These are phyloP conservation scores for Metschnikowia anglica DNA, from an alignment of 805 yeast genomes.

Conservation along the genomic window DNA sequence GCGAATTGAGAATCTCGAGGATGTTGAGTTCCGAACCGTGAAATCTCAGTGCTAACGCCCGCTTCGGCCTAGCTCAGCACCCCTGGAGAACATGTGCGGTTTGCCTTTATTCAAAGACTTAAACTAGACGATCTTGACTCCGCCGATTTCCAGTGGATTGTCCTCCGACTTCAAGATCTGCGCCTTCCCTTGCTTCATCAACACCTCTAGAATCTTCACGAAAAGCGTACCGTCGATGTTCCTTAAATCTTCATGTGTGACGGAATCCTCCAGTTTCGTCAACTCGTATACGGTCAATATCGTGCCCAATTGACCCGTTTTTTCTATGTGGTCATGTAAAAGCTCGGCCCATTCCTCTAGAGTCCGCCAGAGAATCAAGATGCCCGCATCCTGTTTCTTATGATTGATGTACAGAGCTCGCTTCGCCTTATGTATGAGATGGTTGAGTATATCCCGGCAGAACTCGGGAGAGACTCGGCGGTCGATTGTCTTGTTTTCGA, in stretches of 20 bases:
- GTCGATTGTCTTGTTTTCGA: slow-evolving; percentile 50
- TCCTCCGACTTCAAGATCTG: slow-evolving; percentile 67
- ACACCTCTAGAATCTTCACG: slow-evolving; percentile 50
- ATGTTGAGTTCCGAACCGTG: no score
- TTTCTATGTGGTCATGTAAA: slow-evolving; percentile 45
- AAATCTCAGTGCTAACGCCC: no score
- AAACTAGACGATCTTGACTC: slow-evolving; percentile 65
- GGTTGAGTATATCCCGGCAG: slow-evolving; percentile 52
- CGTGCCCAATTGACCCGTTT: slow-evolving; percentile 72
- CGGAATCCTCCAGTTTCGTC: slow-evolving; percentile 52
- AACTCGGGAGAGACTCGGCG: slow-evolving; percentile 56
- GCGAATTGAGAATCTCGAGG: background rate
- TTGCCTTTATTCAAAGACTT: no score
- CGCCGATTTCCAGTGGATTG: slow-evolving; percentile 57
- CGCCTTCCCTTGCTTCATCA: slow-evolving; percentile 71
- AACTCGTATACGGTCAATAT: slow-evolving; percentile 83
- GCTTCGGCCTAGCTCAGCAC: no score
- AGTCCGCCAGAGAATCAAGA: slow-evolving; percentile 59
- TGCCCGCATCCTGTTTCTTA: slow-evolving; percentile 65
- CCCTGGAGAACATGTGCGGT: no score
- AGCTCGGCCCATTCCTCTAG: slow-evolving; percentile 40
- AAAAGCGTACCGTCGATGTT: slow-evolving; percentile 61
- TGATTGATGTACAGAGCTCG: slow-evolving; percentile 56
- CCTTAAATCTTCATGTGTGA: slow-evolving; percentile 55
- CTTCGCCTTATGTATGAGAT: slow-evolving; percentile 51